These are phyloP conservation scores for Colletotrichum destructivum DNA, from an alignment of 2,329 filamentous ascomycete species.

Conservation along the genomic window DNA sequence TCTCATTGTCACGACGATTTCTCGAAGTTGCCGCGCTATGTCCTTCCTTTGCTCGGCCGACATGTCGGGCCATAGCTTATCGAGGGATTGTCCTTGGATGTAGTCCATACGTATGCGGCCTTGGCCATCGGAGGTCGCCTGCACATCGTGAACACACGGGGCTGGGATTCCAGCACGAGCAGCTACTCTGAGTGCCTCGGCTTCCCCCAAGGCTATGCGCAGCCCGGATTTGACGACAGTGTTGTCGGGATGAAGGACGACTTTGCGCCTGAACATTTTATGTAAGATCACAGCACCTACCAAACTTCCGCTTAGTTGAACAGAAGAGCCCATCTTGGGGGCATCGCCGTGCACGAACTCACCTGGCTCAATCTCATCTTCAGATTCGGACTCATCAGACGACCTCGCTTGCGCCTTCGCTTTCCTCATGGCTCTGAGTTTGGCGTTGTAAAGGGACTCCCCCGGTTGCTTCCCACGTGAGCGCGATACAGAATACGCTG, in stretches of 20 bases:
- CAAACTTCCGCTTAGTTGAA: background rate
- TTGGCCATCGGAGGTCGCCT: conserved; percentile 42
- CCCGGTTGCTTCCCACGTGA: background rate
- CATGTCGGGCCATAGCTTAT: conserved; percentile 47
- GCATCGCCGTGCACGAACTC: conserved; percentile 4
- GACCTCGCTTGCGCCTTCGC: conserved; percentile 43
- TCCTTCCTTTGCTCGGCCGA: conserved; percentile 44
- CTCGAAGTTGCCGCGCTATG: conserved; percentile 46
- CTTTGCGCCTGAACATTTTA: conserved; percentile 44
- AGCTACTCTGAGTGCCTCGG: conserved; percentile 47
- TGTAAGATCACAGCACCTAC: conserved; percentile 45
- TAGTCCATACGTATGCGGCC: conserved; percentile 47
- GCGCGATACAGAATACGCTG: background rate
- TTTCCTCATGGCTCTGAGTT: conserved; percentile 42
- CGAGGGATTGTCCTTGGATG: conserved; percentile 47
- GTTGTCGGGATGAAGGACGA: conserved; percentile 45
- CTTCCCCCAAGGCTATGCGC: conserved; percentile 46
- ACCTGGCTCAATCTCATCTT: conserved; percentile 47
- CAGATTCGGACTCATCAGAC: conserved; percentile 46
- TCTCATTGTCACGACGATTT: conserved; percentile 47
- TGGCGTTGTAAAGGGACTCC: conserved; percentile 24
- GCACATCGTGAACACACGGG: conserved; percentile 43
- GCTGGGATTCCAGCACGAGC: conserved; percentile 43
- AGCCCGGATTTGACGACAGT: conserved; percentile 48
- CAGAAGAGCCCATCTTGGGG: background rate